Conservation (phyloP, 140 eudicot species). For the Stevia rebaudiana region DNA sequence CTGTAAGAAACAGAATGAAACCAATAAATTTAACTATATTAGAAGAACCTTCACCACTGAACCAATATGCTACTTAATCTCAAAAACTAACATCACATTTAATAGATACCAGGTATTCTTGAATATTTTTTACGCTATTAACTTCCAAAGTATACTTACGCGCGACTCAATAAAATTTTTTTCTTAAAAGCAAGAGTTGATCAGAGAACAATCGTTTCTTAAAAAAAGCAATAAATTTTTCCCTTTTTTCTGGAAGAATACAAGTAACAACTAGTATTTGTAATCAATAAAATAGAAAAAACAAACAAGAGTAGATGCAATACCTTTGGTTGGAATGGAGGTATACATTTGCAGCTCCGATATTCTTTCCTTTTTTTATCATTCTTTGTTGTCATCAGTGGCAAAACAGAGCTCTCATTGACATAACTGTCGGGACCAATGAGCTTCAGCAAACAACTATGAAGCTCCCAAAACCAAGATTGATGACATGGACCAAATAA, state of each 20-base stretch:
- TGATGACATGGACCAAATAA: conserved; percentile 26
- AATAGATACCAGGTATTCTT: neutral
- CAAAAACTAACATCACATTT: neutral
- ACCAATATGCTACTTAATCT: neutral
- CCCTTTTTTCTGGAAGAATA: neutral
- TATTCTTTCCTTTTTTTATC: conserved; percentile 24
- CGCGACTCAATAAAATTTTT: too few relatives aligned
- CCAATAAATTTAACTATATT: neutral
- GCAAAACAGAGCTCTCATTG: conserved; percentile 30
- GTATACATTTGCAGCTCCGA: conserved; percentile 38
- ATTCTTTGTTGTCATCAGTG: conserved; percentile 41
- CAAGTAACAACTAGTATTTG: neutral
- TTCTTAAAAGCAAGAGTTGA: neutral
- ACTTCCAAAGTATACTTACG: too few relatives aligned
- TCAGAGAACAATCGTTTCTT: neutral
- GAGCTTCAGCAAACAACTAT: conserved; percentile 32
- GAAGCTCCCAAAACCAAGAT: conserved; percentile 58
- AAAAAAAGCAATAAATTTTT: neutral
- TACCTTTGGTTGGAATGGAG: conserved; percentile 39
- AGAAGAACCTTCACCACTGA: too few relatives aligned
- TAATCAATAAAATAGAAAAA: neutral
- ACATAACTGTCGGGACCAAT: conserved; percentile 25
- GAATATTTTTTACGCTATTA: too few relatives aligned
- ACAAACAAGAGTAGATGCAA: neutral
- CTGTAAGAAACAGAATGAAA: conserved; percentile 12